Percentiles rank a stretch among this genome's conserved stretches.
Conservation (phyloP, 805 yeast genomes). For the Ogataea glucozyma region DNA sequence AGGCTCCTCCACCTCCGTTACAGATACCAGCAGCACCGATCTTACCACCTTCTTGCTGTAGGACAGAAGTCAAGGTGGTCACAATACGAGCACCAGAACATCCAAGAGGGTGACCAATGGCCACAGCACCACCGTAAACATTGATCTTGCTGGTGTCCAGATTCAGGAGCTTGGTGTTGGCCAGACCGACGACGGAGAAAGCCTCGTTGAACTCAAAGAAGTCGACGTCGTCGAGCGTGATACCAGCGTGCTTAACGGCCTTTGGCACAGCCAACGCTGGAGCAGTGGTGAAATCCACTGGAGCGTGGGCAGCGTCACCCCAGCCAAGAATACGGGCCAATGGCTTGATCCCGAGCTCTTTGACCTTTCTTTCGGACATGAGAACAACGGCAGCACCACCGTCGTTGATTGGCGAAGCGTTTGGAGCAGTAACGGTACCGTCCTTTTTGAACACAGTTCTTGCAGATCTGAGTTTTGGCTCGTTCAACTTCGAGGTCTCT, state of each 20-base stretch:
- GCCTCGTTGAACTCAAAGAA: constrained; percentile 97
- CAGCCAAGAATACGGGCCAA: constrained; percentile 87
- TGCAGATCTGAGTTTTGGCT: constrained; percentile 72
- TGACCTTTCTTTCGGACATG: constrained; percentile 80
- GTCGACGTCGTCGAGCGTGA: constrained; percentile 69
- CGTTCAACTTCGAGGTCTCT: constrained; percentile 77
- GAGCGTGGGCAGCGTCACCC: constrained; percentile 98
- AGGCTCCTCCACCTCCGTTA: constrained; percentile 99
- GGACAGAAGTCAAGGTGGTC: constrained; percentile 79
- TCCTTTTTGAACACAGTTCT: constrained; percentile 95
- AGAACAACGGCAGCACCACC: constrained; percentile 96
- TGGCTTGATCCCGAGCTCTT: constrained; percentile 85
- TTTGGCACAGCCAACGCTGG: constrained; percentile 95
- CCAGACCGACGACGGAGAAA: constrained; percentile 93
- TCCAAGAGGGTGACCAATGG: constrained; percentile 93
- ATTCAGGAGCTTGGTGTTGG: constrained; percentile 72
- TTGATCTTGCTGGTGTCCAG: constrained; percentile 70
- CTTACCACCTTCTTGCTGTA: constrained; percentile 82
- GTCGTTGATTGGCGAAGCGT: constrained; percentile 94
- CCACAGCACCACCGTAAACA: constrained; percentile 95
- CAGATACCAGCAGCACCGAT: constrained; percentile 95
- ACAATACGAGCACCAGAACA: constrained; percentile 95
- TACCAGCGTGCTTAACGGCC: constrained; percentile 85
- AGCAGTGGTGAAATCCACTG: constrained; percentile 93
- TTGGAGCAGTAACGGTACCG: constrained; percentile 97